Evolutionary conservation across 768 basidiomycete genomes (phyloP).

Genomic region (Cubamyces lactineus): DNA sequence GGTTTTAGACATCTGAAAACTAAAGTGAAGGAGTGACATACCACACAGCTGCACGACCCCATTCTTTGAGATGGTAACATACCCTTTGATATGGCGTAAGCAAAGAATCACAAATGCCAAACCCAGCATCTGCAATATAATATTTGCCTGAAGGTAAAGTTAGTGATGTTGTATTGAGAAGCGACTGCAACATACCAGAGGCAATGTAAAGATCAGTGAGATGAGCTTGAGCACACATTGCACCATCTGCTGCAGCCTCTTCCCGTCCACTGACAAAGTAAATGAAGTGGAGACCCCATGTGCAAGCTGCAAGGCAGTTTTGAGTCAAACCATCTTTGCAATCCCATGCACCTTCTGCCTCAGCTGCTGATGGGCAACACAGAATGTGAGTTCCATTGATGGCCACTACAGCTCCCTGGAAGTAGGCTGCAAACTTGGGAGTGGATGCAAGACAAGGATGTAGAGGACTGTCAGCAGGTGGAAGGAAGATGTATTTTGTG

Average conservation of each 20-base stretch:
- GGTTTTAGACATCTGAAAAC: background rate
- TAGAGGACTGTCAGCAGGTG: constrained; percentile 19
- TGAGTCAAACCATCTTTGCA: constrained; percentile 32
- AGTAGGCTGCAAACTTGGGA: constrained; percentile 40
- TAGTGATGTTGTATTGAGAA: constrained; percentile 14
- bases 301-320: constrained; percentile 36
- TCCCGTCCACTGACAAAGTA: constrained; percentile 36
- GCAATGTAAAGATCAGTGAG: constrained; percentile 6
- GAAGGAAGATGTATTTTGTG: constrained; percentile 28
- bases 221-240: constrained; percentile 32
- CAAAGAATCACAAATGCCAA: constrained; percentile 30
- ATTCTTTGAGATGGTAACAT: constrained; percentile 40
- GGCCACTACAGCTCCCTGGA: constrained; percentile 35
- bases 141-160: constrained; percentile 31
- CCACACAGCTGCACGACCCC: constrained; percentile 26
- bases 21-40: constrained; percentile 2
- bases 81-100: constrained; percentile 37
- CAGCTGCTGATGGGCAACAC: constrained; percentile 24
- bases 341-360: constrained; percentile 24
- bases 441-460: constrained; percentile 34
- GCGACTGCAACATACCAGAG: background rate
- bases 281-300: constrained; percentile 30
- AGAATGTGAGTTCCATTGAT: constrained; percentile 42
- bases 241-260: constrained; percentile 35
- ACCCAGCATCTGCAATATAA: constrained; percentile 41